These are phyloP conservation scores for Neurospora sp. DNA, from an alignment of 495 filamentous ascomycete species.

Conservation along the genomic window DNA sequence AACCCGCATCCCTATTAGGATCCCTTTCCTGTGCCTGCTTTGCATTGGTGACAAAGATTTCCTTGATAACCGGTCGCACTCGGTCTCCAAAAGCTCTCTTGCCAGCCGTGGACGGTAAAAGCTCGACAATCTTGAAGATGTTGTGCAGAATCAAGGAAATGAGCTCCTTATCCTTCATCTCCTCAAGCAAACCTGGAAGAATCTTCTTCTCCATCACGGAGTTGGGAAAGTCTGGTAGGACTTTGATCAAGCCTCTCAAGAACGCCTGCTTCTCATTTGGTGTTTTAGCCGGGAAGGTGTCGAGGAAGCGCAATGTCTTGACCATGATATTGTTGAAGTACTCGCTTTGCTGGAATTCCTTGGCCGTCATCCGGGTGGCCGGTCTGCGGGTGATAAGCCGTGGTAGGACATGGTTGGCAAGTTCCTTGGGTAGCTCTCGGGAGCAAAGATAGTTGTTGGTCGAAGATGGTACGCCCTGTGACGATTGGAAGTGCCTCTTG, in stretches of 20 bases:
- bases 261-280: conserved; percentile 84
- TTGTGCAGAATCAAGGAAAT: conserved; percentile 78
- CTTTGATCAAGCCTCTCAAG: conserved; percentile 74
- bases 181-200: conserved; percentile 76
- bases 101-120: conserved; percentile 52
- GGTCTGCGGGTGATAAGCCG: conserved; percentile 76
- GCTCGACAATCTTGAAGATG: conserved; percentile 73
- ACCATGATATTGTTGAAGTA: conserved; percentile 97
- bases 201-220: conserved; percentile 92
- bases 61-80: conserved; percentile 72
- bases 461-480: conserved; percentile 63
- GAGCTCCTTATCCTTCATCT: conserved; percentile 82
- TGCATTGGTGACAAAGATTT: conserved; percentile 57
- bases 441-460: conserved; percentile 78
- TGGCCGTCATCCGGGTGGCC: conserved; percentile 74
- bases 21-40: conserved; percentile 59
- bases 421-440: conserved; percentile 65
- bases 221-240: conserved; percentile 81
- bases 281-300: conserved; percentile 82
- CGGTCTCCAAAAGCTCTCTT: conserved; percentile 70
- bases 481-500: conserved; percentile 66
- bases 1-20: conserved; percentile 71
- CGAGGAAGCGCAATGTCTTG: conserved; percentile 88
- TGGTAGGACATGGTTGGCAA: conserved; percentile 64
- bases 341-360: conserved; percentile 83